These are phyloP conservation scores for Rosa rugosa DNA, from an alignment of 306 rosid genomes.

Conservation along the genomic window DNA sequence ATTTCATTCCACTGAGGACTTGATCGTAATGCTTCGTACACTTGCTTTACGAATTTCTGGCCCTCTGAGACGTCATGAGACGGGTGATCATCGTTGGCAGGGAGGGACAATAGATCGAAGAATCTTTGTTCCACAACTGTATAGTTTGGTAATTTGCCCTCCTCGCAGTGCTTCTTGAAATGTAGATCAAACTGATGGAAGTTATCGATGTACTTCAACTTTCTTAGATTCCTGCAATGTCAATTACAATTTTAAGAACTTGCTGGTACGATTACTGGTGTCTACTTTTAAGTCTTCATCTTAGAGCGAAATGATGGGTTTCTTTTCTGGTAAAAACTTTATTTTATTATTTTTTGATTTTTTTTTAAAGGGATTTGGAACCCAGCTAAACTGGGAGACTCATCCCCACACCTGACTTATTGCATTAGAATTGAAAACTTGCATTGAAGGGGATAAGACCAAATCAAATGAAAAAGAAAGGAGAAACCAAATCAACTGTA, in stretches of 20 bases:
- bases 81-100: conserved; percentile 79
- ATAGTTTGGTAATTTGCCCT: conserved; percentile 74
- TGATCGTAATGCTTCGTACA: conserved; percentile 60
- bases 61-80: conserved; percentile 77
- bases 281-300: background rate
- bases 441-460: no score
- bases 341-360: no score
- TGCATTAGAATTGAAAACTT: no score
- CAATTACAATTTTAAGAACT: background rate
- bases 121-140: conserved; percentile 72
- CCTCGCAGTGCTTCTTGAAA: conserved; percentile 67
- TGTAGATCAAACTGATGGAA: conserved; percentile 47
- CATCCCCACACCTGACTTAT: no score
- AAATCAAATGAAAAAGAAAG: no score
- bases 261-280: background rate
- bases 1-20: conserved; percentile 87
- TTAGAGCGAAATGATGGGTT: background rate
- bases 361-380: no score
- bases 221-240: conserved; percentile 56
- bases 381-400: no score
- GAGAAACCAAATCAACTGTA: background rate
- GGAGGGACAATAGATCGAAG: conserved; percentile 40
- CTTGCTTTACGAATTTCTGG: conserved; percentile 56
- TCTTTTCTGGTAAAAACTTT: background rate
- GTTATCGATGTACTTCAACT: conserved; percentile 49